phyloP scores from a whole-genome alignment of 78 protist species.

The Dictyostelium discoideum region DNA sequence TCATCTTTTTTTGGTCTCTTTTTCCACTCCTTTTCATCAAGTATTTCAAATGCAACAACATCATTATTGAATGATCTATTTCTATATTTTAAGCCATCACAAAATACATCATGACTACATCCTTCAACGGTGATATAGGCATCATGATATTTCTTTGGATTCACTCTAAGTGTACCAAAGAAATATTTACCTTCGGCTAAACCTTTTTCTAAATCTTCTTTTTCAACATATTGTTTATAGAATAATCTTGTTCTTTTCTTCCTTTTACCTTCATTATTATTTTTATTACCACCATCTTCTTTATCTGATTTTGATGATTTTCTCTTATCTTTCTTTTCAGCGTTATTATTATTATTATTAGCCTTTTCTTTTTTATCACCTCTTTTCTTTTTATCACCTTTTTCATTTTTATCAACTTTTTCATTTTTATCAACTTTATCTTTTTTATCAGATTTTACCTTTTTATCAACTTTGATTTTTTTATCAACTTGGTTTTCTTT shows the following conservation, averaged over 20 bases:
- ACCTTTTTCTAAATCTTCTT: slow-evolving; percentile 46
- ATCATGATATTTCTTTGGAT: slow-evolving; percentile 72
- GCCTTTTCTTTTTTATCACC: background rate
- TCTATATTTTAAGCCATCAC: slow-evolving; percentile 52
- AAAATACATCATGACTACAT: background rate
- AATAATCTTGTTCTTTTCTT: background rate
- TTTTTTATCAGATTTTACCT: background rate
- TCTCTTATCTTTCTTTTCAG: background rate
- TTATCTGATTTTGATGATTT: slow-evolving; percentile 10
- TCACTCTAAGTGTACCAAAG: slow-evolving; percentile 73
- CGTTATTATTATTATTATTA: background rate
- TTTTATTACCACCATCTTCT: background rate
- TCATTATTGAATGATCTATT: slow-evolving; percentile 84
- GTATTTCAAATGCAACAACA: slow-evolving; percentile 72
- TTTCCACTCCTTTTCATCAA: slow-evolving; percentile 67
- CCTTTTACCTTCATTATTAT: background rate
- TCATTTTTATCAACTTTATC: background rate
- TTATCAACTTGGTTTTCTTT: background rate
- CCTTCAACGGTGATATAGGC: slow-evolving; percentile 84
- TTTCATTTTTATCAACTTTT: background rate
- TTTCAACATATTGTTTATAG: background rate
- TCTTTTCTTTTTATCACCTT: too few relatives aligned
- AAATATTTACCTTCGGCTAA: slow-evolving; percentile 10
- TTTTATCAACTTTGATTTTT: background rate
- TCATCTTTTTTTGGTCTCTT: slow-evolving; percentile 25